Conservation (phyloP, 192 early-diverging fungal genomes). For the Lunasporangiospora selenospora region DNA sequence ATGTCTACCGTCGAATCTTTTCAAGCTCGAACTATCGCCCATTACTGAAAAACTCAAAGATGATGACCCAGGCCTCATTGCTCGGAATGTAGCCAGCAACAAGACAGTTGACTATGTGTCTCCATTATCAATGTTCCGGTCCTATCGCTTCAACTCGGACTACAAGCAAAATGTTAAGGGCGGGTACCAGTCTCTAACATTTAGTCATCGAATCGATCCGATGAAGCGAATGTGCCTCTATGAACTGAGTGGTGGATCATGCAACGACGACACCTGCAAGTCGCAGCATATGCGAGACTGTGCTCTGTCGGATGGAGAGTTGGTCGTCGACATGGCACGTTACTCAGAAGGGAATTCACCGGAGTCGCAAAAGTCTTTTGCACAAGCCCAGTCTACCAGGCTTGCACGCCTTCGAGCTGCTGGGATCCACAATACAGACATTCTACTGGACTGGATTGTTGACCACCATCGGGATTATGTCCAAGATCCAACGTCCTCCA, state of each 20-base stretch:
- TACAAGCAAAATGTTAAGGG: background rate
- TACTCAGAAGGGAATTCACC: conserved; percentile 29
- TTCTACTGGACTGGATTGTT: conserved; percentile 29
- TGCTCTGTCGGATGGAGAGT: conserved; percentile 28
- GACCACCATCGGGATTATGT: conserved; percentile 27
- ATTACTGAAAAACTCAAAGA: too few species aligned
- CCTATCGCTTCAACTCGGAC: conserved; percentile 21
- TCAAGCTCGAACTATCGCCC: too few species aligned
- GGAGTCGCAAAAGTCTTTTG: conserved; percentile 17
- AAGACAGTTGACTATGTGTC: conserved; percentile 26
- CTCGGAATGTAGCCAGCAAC: too few species aligned
- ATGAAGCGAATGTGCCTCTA: conserved; percentile 32
- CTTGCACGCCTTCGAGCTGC: conserved; percentile 33
- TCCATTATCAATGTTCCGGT: conserved; percentile 31
- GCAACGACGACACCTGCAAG: conserved; percentile 35
- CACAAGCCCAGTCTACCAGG: conserved; percentile 30
- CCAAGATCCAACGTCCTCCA: conserved; percentile 4
- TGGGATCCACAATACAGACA: conserved; percentile 32
- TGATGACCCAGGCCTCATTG: too few species aligned
- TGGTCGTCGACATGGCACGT: conserved; percentile 40
- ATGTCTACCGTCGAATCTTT: conserved; percentile 14
- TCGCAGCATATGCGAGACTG: conserved; percentile 37
- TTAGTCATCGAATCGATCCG: conserved; percentile 41
- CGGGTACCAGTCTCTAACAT: conserved; percentile 33
- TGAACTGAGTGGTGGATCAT: conserved; percentile 36